Evolutionary conservation across 2,329 filamentous ascomycete species (phyloP).

Genomic region (Ophiocordyceps unilateralis): DNA sequence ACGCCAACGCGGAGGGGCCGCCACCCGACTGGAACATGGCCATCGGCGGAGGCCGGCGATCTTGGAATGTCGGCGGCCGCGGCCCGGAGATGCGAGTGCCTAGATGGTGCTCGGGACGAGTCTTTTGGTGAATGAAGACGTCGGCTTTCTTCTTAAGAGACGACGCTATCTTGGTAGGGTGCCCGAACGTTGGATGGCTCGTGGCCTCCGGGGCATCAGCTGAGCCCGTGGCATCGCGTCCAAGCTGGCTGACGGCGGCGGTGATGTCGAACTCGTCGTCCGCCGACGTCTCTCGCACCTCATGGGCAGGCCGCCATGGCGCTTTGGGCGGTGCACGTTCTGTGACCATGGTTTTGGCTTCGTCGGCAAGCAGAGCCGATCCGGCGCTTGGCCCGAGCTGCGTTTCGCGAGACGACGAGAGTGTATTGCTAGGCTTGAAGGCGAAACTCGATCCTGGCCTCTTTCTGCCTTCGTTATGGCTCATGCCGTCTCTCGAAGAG

Average conservation of each 20-base stretch:
- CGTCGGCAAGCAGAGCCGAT: conserved; percentile 5
- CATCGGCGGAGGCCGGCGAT: conserved; percentile 27
- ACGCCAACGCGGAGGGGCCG: conserved; percentile 2
- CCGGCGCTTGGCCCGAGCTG: not conserved
- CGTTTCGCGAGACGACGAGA: conserved; percentile 7
- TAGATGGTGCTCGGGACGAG: conserved; percentile 39
- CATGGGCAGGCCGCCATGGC: conserved; percentile 20
- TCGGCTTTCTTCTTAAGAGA: conserved; percentile 37
- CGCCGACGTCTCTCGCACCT: conserved; percentile 9
- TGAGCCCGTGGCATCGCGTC: not conserved
- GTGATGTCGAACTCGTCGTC: conserved; percentile 18
- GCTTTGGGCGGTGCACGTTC: conserved; percentile 28
- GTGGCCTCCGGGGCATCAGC: conserved; percentile 5
- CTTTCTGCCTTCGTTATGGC: conserved; percentile 2
- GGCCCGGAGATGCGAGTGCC: conserved; percentile 30
- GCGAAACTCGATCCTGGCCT: conserved; percentile 15
- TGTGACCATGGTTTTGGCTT: conserved; percentile 23
- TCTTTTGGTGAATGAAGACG: conserved; percentile 36
- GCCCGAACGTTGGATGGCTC: conserved; percentile 16
- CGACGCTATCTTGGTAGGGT: conserved; percentile 26
- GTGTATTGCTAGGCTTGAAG: conserved; percentile 14
- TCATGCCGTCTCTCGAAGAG: conserved; percentile 4
- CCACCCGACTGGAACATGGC: conserved; percentile 29
- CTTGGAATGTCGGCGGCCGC: conserved; percentile 25
- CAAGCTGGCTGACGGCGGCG: conserved; percentile 14